Evolutionary conservation across 1,139 yeast genomes (phyloP), one percentile per base, ranked within the genome.

Genomic region (Protomyces macrosporus): DNA sequence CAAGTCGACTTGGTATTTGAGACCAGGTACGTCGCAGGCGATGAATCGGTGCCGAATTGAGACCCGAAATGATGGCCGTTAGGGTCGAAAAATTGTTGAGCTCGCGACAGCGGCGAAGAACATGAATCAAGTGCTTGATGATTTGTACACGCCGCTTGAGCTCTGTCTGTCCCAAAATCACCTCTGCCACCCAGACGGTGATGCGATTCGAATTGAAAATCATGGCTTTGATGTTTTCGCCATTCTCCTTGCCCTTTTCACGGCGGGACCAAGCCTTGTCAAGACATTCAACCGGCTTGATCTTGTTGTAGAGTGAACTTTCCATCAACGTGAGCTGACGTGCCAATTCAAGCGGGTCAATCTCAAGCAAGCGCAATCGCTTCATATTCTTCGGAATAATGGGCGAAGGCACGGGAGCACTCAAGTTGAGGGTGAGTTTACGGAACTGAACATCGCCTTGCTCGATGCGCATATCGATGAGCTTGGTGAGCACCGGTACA

Each of bases 31-130:
- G 86, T 70, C 85, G 86, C 72, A 93, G 80, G 65, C 98, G 80
- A 72, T 89, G 95, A 63, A 93, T 83, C 3, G 97, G 91, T 0
- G 97, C 88, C 0, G 97, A 88, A 70, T 87, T 86, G 55, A 93
- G 77, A 0, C 96, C 97, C 37, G 96, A 88, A 14, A 91, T 84
- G 57, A 93, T 86, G 0, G 98, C 97, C 1, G 97, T 91, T 96
- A 93, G 88, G 6, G 96, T 86, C 3, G 96, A 88, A 72, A 86
- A 93, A 73, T 93, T 93, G 71, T 89, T 88, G 70, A 87, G 78
- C 64, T 80, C 82, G 35, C 90, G 81, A 71, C 96, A 86, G 70
- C 84, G 62, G 66, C 67, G 60, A 9, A 34, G 59, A 5, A 45
- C 52, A 12, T 53, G 53, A 36, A 91, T 88, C 73, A 89, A 90